A percentile compares a stretch with the other conserved stretches of the same genome.
These are phyloP conservation scores for Biscutella auriculata DNA, from an alignment of 441 rosid genomes.

Conservation along the genomic window DNA sequence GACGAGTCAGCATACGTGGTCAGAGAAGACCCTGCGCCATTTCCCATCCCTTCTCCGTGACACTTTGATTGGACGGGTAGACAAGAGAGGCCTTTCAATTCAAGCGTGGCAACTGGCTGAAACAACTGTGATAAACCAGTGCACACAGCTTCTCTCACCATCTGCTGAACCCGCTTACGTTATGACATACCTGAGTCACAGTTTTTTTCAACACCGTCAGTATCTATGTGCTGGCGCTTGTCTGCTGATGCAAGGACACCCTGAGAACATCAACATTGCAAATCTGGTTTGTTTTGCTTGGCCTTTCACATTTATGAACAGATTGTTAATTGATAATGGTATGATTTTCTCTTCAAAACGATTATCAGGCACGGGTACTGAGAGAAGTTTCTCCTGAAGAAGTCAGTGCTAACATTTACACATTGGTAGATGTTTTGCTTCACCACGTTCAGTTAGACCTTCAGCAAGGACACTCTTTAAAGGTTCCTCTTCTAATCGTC, in stretches of 20 bases:
- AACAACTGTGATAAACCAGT: slow-evolving; percentile 79
- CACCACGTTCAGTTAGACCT: slow-evolving; percentile 71
- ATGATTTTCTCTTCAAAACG: slow-evolving; percentile 3
- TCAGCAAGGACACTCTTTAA: slow-evolving; percentile 56
- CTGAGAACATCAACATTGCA: slow-evolving; percentile 72
- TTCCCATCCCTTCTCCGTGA: slow-evolving; percentile 85
- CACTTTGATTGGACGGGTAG: slow-evolving; percentile 48
- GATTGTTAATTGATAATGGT: slow-evolving; percentile 7
- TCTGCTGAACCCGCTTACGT: slow-evolving; percentile 73
- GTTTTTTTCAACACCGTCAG: slow-evolving; percentile 72
- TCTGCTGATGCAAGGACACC: slow-evolving; percentile 84
- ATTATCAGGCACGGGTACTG: slow-evolving; percentile 59
- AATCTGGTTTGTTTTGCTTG: slow-evolving; percentile 43
- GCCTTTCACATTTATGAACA: slow-evolving; percentile 8
- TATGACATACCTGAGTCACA: slow-evolving; percentile 61
- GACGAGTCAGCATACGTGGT: slow-evolving; percentile 92
- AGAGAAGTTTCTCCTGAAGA: slow-evolving; percentile 91
- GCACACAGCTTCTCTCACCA: slow-evolving; percentile 78
- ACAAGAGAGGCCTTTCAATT: slow-evolving; percentile 62
- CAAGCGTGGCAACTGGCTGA: slow-evolving; percentile 93
- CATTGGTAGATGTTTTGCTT: slow-evolving; percentile 91
- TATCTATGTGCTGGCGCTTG: slow-evolving; percentile 94
- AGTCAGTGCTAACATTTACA: slow-evolving; percentile 83
- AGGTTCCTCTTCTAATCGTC: slow-evolving; percentile 34
- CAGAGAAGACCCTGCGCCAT: slow-evolving; percentile 74